Base-by-base conservation (phyloP, 306 rosid genomes). In the Betula pendula region DNA sequence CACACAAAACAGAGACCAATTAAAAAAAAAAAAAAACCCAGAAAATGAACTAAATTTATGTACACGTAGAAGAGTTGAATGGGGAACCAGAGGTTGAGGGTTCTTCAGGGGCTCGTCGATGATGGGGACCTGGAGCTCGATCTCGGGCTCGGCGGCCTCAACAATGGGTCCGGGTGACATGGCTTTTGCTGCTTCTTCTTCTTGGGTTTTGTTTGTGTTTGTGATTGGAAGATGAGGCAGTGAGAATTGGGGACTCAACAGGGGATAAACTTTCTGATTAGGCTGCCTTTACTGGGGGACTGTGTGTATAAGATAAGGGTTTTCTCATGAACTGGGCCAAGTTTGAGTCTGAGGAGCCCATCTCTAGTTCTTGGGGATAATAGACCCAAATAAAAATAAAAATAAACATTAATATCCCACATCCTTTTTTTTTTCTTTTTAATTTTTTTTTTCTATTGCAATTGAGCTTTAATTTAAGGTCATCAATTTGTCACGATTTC, bases 101-200 rank as follows among this genome's bases (percentile, higher is more conserved):
- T 58, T 80, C 80, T 79, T 87, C 76, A n/a, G 84, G 27, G 84
- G 16, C 10, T 90, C 85, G 0, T 87, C 92, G 38, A 69, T n/a
- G 35, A 79, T 2, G 15, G 80, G 71, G 62, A 83, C 14, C 59
- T 74, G 86, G 69, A 71, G 80, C 43, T 81, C 84, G 6, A 81
- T 17, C 17, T 45, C 79, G 4, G 75, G 65, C 8, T 89, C 95
- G 1, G 84, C 35, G 2, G 84, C 63, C 42, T 88, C 95, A 68
- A 86, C 90, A 7, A 88, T 87, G 69, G 91, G 93, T 59, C 90
- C 92, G 38, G 97, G 97, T 66, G 97, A 80, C 97, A 92, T 92
- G 78, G 80, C 40, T 82, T 42, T 9, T 17, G 33, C 74, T 0
- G 4, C 56, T 20, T 20, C 24, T 10, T 0, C 35, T 45, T 47